Base-by-base conservation (phyloP, 2,329 filamentous ascomycete genomes). In the Torrubiellomyces zombiae region DNA sequence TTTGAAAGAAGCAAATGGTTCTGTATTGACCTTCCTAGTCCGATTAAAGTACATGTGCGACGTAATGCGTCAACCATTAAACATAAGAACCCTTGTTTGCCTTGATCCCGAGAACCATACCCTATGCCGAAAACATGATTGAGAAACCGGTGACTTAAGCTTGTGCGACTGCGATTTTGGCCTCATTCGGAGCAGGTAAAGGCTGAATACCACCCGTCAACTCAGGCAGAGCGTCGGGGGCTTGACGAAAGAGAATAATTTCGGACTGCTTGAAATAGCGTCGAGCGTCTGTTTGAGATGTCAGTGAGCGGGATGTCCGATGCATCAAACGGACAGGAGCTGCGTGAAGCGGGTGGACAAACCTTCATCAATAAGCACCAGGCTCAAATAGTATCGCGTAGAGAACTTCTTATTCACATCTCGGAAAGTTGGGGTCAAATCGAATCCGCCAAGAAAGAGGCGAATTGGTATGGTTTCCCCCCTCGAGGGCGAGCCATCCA, bases 361-460 rank as follows among this genome's bases (percentile, higher is more conserved):
- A 79, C 81, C 81, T 69, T 94, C 85, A 44, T 94, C 85, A 38
- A 94, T 94, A 38, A 94, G 65, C 13, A 98, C 89, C 33, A 98
- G 58, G 48, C 85, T 94, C 34, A 98, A 68, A 56, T 98, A 98
- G 57, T 98, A 98, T 43, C 89, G 68, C 18, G 86, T 95, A 14
- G 86, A 95, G 54, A 93, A 98, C 58, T 98, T 98, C 66, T 98
- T 98, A 68, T 98, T 98, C 39, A 98, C 91, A 50, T 98, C 89
- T 33, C 89, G 79, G 68, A 98, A 98, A 9, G 89, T 98, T 10
- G 89, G 89, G 4, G 89, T 98, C 34, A 98, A 57, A 53, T 98
- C 91, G 49, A 98, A 98, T 26, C 89, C 89, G 32, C 89, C 89
- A 7, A 98, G 70, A 69, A 98, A 98, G 28, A 98, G 64, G 40